Evolutionary conservation across 768 basidiomycete species (phyloP).

Genomic region (Lentinula guzmanii): DNA sequence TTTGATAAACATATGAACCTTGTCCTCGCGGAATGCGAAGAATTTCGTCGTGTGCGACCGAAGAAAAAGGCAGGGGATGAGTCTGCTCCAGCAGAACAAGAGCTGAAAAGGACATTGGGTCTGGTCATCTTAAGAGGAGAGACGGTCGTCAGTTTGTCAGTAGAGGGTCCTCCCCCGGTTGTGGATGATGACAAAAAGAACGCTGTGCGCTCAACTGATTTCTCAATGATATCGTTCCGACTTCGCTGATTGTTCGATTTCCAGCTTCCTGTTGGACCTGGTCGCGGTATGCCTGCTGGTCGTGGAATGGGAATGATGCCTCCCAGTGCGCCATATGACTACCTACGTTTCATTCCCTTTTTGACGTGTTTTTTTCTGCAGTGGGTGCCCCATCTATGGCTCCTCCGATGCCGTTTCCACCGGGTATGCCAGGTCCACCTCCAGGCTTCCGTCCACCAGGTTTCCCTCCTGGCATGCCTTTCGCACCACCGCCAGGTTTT

Average conservation of each 20-base stretch:
- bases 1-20: constrained; percentile 99
- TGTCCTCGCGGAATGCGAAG: constrained; percentile 96
- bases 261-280: constrained; percentile 84
- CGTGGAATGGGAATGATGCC: constrained; percentile 97
- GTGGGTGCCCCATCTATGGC: constrained; percentile 57
- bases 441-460: constrained; percentile 83
- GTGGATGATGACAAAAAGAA: constrained; percentile 88
- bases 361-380: constrained; percentile 22
- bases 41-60: constrained; percentile 86
- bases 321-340: constrained; percentile 45
- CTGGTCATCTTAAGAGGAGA: constrained; percentile 96
- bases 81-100: constrained; percentile 65
- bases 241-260: constrained; percentile 15
- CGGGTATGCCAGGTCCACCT: constrained; percentile 83
- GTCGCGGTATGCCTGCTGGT: constrained; percentile 93
- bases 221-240: not conserved
- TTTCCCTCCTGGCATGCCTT: constrained; percentile 76
- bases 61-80: constrained; percentile 89
- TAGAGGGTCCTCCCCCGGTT: constrained; percentile 92
- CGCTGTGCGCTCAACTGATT: constrained; percentile 41
- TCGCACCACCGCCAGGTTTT: constrained; percentile 78
- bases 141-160: constrained; percentile 89
- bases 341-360: constrained; percentile 2
- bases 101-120: constrained; percentile 95
- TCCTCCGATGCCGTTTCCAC: constrained; percentile 65